These are phyloP conservation scores for Penicillium psychrosexuale DNA, from an alignment of 2,329 filamentous ascomycete genomes.

Conservation along the genomic window DNA sequence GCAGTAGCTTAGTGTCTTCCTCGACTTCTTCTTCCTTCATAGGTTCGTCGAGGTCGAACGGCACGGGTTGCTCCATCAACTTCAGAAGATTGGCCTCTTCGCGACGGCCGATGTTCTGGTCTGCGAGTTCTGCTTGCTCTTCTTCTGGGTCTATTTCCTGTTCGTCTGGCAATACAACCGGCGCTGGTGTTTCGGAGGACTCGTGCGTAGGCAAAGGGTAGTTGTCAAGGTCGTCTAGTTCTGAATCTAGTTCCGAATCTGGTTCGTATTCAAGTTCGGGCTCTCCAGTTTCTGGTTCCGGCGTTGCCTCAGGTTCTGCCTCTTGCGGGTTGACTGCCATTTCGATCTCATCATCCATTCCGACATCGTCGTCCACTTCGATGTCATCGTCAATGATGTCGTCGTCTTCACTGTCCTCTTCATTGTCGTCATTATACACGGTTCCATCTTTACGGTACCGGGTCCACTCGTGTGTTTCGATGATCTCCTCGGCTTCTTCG, in stretches of 20 bases:
- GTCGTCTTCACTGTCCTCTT: conserved; percentile 34
- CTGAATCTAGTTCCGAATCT: not conserved
- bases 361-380: conserved; percentile 1
- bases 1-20: conserved; percentile 18
- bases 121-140: conserved; percentile 48
- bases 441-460: conserved; percentile 2
- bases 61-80: conserved; percentile 35
- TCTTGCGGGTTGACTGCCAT: not conserved
- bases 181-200: not conserved
- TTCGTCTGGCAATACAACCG: conserved; percentile 8
- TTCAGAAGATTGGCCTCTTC: conserved; percentile 49
- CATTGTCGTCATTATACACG: conserved; percentile 18
- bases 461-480: conserved; percentile 13
- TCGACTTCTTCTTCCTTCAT: conserved; percentile 23
- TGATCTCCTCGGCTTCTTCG: conserved; percentile 30
- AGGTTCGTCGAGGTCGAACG: conserved; percentile 16
- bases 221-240: not conserved
- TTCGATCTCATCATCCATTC: conserved; percentile 4
- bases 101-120: conserved; percentile 42
- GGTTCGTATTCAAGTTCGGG: not conserved
- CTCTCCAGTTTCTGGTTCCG: not conserved
- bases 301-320: not conserved
- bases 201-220: not conserved
- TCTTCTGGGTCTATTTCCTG: conserved; percentile 38
- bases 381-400: conserved; percentile 10